Percentiles rank a stretch among this genome's conserved stretches.
Conservation (phyloP, 2,329 filamentous ascomycete genomes). For the Pseudocercospora ulei region DNA sequence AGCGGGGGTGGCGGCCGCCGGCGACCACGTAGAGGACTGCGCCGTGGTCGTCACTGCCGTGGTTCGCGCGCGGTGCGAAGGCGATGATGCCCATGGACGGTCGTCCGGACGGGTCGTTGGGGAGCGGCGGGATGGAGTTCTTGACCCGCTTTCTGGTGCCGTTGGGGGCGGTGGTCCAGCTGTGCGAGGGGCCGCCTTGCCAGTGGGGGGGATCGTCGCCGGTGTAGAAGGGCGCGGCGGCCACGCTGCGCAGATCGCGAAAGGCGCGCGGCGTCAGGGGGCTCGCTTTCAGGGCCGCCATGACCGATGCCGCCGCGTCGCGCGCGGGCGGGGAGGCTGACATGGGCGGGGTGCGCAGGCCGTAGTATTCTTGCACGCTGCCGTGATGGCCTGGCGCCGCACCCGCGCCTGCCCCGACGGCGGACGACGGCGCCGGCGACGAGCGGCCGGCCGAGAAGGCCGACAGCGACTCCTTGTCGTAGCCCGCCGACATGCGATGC, state of each 20-base stretch:
- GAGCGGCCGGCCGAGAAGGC: constrained; percentile 24
- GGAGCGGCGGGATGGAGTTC: constrained; percentile 39
- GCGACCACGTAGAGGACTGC: constrained; percentile 30
- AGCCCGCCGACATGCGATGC: constrained; percentile 22
- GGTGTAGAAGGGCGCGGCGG: constrained; percentile 69
- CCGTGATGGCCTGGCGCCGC: constrained; percentile 25
- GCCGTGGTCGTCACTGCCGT: constrained; percentile 24
- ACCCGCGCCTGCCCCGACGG: constrained; percentile 14
- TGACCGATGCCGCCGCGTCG: constrained; percentile 20
- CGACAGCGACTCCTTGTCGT: constrained; percentile 23
- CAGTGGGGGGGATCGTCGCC: constrained; percentile 56
- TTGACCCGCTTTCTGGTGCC: constrained; percentile 30
- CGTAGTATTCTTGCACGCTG: constrained; percentile 33
- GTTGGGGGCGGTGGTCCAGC: constrained; percentile 33
- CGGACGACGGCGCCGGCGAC: constrained; percentile 23
- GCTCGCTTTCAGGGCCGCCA: constrained; percentile 30
- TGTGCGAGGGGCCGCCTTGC: constrained; percentile 30
- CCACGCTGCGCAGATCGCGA: constrained; percentile 79
- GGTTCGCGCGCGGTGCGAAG: constrained; percentile 46
- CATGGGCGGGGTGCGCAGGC: constrained; percentile 27
- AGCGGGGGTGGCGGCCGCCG: constrained; percentile 32
- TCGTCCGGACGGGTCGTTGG: constrained; percentile 46
- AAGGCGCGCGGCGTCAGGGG: constrained; percentile 64
- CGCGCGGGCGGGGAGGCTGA: constrained; percentile 24
- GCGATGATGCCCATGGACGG: constrained; percentile 76